A percentile compares a stretch with the other conserved stretches of the same genome.
Evolutionary conservation across 805 yeast genomes (phyloP).

Genomic region (Candida ascalaphidarum): DNA sequence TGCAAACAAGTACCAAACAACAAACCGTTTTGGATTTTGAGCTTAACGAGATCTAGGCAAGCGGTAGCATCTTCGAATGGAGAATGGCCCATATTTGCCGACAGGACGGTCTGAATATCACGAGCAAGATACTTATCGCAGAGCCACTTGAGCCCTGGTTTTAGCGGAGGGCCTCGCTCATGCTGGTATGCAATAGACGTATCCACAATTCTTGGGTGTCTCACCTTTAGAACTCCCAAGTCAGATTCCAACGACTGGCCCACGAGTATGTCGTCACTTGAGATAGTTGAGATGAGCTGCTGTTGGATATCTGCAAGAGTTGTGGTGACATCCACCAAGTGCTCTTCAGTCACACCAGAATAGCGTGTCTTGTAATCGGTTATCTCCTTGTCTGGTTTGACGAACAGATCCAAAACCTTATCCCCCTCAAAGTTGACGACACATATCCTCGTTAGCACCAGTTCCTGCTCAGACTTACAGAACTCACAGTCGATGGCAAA

Average conservation of each 20-base stretch:
- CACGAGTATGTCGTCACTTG: slow-evolving; percentile 55
- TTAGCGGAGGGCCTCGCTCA: slow-evolving; percentile 72
- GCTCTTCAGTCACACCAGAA: slow-evolving; percentile 80
- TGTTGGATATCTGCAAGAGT: slow-evolving; percentile 61
- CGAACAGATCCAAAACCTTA: slow-evolving; percentile 62
- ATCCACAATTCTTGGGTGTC: slow-evolving; percentile 73
- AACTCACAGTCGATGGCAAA: slow-evolving; percentile 93
- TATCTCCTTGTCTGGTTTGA: slow-evolving; percentile 69
- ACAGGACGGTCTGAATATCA: slow-evolving; percentile 58
- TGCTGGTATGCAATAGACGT: slow-evolving; percentile 75
- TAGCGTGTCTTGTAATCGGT: slow-evolving; percentile 74
- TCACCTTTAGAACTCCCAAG: slow-evolving; percentile 56
- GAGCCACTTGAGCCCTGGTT: slow-evolving; percentile 72
- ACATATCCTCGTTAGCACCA: slow-evolving; percentile 71
- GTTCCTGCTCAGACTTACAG: slow-evolving; percentile 58
- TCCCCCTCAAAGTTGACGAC: slow-evolving; percentile 55
- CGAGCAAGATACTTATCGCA: slow-evolving; percentile 45
- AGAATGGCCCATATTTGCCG: slow-evolving; percentile 58
- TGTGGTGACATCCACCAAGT: slow-evolving; percentile 52
- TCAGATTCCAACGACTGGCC: slow-evolving; percentile 93
- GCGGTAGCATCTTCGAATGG: slow-evolving; percentile 80
- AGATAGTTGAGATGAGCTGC: slow-evolving; percentile 38
- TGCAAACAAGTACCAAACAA: slow-evolving; percentile 44
- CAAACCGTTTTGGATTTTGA: slow-evolving; percentile 61
- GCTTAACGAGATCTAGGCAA: slow-evolving; percentile 66